Evolutionary conservation across 805 yeast species (phyloP).

Genomic region (Cyberlindnera petersonii): DNA sequence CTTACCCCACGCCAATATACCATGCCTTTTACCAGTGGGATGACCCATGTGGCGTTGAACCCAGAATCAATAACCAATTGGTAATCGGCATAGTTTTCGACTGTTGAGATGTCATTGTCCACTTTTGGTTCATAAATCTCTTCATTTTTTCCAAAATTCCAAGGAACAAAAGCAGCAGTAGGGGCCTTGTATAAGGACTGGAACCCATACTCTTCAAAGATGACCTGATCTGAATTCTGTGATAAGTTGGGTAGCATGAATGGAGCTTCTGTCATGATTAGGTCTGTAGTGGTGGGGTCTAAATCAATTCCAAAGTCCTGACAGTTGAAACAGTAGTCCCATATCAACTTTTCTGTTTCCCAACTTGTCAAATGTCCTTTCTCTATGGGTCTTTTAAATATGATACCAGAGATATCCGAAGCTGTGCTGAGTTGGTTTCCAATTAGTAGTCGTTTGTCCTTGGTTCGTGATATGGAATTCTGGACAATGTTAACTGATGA

Average conservation of each 20-base stretch:
- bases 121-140: constrained; percentile 27
- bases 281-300: constrained; percentile 47
- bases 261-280: constrained; percentile 77
- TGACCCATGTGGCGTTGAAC: constrained; percentile 78
- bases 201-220: constrained; percentile 92
- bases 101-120: constrained; percentile 15
- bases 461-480: constrained; percentile 70
- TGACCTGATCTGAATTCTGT: constrained; percentile 81
- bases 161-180: constrained; percentile 58
- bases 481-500: constrained; percentile 47
- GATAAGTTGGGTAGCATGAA: constrained; percentile 78
- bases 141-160: constrained; percentile 39
- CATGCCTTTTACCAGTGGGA: constrained; percentile 78
- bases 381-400: constrained; percentile 77
- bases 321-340: constrained; percentile 63
- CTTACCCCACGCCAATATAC: constrained; percentile 74
- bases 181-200: constrained; percentile 64
- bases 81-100: constrained; percentile 48
- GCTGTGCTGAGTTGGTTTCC: constrained; percentile 67
- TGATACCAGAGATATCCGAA: constrained; percentile 69
- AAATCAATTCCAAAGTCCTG: constrained; percentile 39
- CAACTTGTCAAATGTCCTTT: constrained; percentile 87
- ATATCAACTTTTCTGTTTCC: constrained; percentile 83
- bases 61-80: constrained; percentile 85
- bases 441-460: constrained; percentile 66